These are phyloP conservation scores for Penicillium silybi DNA, from an alignment of 495 filamentous ascomycete species.

Conservation along the genomic window DNA sequence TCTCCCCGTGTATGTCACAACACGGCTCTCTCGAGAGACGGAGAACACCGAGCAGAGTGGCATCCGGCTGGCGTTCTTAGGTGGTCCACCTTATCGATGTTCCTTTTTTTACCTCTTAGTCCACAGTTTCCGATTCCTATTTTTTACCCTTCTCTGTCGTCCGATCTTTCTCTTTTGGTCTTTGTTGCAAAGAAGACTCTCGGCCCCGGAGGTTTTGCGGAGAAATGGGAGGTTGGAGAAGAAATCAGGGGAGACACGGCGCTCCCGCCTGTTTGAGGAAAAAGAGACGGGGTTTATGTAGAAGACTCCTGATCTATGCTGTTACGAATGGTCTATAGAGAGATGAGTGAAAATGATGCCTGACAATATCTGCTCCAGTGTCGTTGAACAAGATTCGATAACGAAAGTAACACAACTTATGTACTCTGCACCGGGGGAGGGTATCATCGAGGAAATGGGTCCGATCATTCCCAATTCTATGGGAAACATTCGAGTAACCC, in stretches of 20 bases:
- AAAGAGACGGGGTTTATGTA: slow-evolving; percentile 18
- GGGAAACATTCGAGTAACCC: background rate
- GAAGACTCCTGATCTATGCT: slow-evolving; percentile 33
- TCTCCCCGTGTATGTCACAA: slow-evolving; percentile 35
- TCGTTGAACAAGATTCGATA: background rate
- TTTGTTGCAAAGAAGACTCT: slow-evolving; percentile 6
- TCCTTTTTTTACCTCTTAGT: slow-evolving; percentile 32
- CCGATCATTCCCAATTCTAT: background rate
- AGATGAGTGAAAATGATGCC: slow-evolving; percentile 37
- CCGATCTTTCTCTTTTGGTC: slow-evolving; percentile 9
- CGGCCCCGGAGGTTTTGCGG: slow-evolving; percentile 15
- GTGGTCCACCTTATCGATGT: slow-evolving; percentile 41
- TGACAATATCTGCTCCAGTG: slow-evolving; percentile 17
- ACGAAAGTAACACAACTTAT: background rate
- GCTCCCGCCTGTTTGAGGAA: slow-evolving; percentile 8
- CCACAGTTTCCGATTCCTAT: slow-evolving; percentile 23
- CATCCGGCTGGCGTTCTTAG: slow-evolving; percentile 50
- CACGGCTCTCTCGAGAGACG: slow-evolving; percentile 36
- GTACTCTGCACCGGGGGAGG: background rate
- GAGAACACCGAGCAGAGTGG: slow-evolving; percentile 42
- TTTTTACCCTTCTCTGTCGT: slow-evolving; percentile 12
- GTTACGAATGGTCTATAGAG: slow-evolving; percentile 50
- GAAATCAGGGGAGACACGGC: slow-evolving; percentile 9
- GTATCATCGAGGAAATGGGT: background rate
- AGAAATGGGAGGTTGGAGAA: slow-evolving; percentile 9